phyloP scores from a whole-genome alignment of 2,329 filamentous ascomycete species.

The Fusarium sublunatum region DNA sequence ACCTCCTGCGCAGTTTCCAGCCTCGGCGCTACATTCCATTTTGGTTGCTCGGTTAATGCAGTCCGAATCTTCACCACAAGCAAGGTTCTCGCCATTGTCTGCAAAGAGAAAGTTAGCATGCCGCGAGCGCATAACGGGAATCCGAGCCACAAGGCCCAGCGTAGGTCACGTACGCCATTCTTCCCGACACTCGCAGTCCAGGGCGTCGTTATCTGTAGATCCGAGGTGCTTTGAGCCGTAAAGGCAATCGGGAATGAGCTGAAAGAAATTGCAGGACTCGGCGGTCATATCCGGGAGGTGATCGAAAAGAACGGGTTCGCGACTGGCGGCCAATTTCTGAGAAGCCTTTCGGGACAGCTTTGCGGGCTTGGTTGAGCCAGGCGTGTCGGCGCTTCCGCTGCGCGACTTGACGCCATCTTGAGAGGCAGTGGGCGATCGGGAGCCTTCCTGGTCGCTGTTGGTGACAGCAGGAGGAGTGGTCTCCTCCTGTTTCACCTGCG shows the following conservation, averaged over 20 bases:
- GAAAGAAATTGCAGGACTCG: constrained; percentile 81
- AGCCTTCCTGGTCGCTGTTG: constrained; percentile 43
- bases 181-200: constrained; percentile 95
- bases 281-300: constrained; percentile 82
- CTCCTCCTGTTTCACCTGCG: constrained; percentile 55
- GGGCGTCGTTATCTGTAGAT: constrained; percentile 85
- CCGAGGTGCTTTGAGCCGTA: constrained; percentile 94
- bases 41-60: constrained; percentile 99
- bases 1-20: constrained; percentile 80
- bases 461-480: constrained; percentile 55
- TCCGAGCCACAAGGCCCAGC: background rate
- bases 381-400: constrained; percentile 61
- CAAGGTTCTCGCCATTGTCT: constrained; percentile 77
- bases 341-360: constrained; percentile 80
- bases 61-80: constrained; percentile 95
- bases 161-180: constrained; percentile 83
- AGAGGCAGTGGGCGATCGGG: constrained; percentile 56
- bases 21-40: constrained; percentile 90
- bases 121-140: background rate
- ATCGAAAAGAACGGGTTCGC: constrained; percentile 74
- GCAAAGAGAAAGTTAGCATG: constrained; percentile 36
- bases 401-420: constrained; percentile 60
- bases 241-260: constrained; percentile 84
- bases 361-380: constrained; percentile 66
- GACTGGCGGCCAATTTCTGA: constrained; percentile 71